phyloP scores from a whole-genome alignment of 1,284 basidiomycete genomes.

The Trametes hirsuta region DNA sequence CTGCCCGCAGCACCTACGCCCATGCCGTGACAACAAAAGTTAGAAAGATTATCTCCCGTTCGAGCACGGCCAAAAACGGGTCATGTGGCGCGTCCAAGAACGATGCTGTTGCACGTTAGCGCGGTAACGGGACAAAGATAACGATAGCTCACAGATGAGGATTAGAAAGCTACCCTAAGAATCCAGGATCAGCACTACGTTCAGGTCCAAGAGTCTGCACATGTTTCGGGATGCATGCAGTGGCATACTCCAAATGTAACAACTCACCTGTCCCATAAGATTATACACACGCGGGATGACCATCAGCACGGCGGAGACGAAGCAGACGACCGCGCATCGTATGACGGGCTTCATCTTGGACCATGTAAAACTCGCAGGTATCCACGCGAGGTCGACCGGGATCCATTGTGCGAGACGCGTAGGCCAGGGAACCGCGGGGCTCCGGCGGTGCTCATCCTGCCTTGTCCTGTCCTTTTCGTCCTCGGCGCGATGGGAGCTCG shows the following conservation, averaged over 20 bases:
- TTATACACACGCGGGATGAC: constrained; percentile 55
- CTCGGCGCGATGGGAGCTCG: neutral
- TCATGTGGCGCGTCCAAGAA: constrained; percentile 72
- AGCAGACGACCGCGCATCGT: constrained; percentile 65
- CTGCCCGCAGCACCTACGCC: constrained; percentile 53
- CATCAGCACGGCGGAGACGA: constrained; percentile 66
- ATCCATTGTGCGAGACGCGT: constrained; percentile 6
- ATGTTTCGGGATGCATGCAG: neutral
- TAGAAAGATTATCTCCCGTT: constrained; percentile 69
- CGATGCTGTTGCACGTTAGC: constrained; percentile 43
- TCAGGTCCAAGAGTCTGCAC: neutral
- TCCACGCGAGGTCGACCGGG: constrained; percentile 51
- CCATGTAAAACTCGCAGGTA: constrained; percentile 58
- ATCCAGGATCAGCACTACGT: neutral
- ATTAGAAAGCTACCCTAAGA: constrained; percentile 67
- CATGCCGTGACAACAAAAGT: constrained; percentile 55
- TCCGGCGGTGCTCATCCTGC: neutral
- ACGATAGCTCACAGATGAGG: constrained; percentile 51
- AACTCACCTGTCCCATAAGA: constrained; percentile 62
- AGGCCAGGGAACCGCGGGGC: neutral
- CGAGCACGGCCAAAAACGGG: constrained; percentile 69
- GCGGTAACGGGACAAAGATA: neutral
- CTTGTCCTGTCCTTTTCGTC: neutral
- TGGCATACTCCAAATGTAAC: too few species aligned
- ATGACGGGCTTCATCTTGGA: constrained; percentile 67